phyloP scores from a whole-genome alignment of 2,329 filamentous ascomycete genomes.

The Emericellopsis atlantica region DNA sequence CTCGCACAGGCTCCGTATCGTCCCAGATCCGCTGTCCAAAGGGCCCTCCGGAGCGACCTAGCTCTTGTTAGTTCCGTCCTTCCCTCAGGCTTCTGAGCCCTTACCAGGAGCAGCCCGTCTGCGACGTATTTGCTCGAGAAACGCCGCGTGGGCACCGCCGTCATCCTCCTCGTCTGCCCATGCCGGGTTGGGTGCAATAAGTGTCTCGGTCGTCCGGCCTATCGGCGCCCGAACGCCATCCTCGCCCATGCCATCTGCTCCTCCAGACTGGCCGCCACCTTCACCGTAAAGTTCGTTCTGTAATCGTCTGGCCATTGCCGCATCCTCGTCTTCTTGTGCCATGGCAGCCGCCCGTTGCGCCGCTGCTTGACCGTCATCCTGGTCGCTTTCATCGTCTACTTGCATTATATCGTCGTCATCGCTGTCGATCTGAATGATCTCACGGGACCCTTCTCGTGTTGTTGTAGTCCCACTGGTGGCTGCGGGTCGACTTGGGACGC shows the following conservation, averaged over 20 bases:
- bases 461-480: constrained; percentile 12
- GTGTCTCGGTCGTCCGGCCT: constrained; percentile 78
- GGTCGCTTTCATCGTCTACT: constrained; percentile 22
- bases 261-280: constrained; percentile 25
- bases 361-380: constrained; percentile 23
- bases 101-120: constrained; percentile 13
- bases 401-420: constrained; percentile 46
- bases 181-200: constrained; percentile 54
- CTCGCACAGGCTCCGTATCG: constrained; percentile 4
- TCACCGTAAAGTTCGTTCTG: constrained; percentile 79
- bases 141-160: constrained; percentile 43
- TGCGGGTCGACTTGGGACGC: constrained; percentile 13
- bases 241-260: constrained; percentile 10
- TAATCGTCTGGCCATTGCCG: constrained; percentile 78
- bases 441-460: constrained; percentile 20
- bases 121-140: constrained; percentile 52
- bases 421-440: constrained; percentile 60
- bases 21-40: constrained; percentile 28
- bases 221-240: constrained; percentile 80
- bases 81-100: no score
- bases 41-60: constrained; percentile 15
- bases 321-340: constrained; percentile 71
- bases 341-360: constrained; percentile 26
- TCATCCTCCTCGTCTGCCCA: constrained; percentile 40
- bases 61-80: no score